These are phyloP conservation scores for Talaromyces proteolyticus DNA, from an alignment of 495 filamentous ascomycete species.

Conservation along the genomic window DNA sequence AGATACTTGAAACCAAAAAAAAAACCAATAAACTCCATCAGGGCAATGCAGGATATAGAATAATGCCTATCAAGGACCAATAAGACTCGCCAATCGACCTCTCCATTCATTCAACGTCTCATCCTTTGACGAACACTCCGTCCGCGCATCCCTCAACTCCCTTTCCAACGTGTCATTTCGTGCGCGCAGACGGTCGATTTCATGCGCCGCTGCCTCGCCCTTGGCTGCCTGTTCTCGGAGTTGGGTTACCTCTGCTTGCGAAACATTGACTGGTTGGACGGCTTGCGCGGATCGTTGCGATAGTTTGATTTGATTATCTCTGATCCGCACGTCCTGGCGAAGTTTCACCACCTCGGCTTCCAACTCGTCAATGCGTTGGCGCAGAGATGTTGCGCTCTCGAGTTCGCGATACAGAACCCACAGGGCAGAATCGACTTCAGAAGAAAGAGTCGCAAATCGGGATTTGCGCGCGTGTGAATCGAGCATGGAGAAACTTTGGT, in stretches of 20 bases:
- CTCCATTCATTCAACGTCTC: conserved; percentile 12
- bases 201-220: not conserved
- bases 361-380: conserved; percentile 9
- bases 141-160: conserved; percentile 2
- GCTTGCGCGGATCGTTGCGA: conserved; percentile 2
- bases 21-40: too few species aligned
- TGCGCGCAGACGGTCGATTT: not conserved
- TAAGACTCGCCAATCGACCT: conserved; percentile 9
- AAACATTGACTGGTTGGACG: not conserved
- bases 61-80: conserved; percentile 2
- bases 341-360: conserved; percentile 7
- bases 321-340: conserved; percentile 10
- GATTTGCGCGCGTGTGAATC: conserved; percentile 9
- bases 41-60: too few species aligned
- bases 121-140: not conserved
- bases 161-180: conserved; percentile 5
- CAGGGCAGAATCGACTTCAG: conserved; percentile 12
- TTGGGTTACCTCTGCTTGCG: conserved; percentile 1
- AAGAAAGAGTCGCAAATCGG: conserved; percentile 12
- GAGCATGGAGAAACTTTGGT: not conserved
- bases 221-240: conserved; percentile 2
- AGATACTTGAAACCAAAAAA: too few species aligned
- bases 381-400: conserved; percentile 10
- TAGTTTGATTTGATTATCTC: conserved; percentile 8
- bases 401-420: conserved; percentile 14